Percentiles rank a stretch among this genome's conserved stretches.
Evolutionary conservation across 2,329 filamentous ascomycete species (phyloP).

Genomic region (Domatiomyces globalis): DNA sequence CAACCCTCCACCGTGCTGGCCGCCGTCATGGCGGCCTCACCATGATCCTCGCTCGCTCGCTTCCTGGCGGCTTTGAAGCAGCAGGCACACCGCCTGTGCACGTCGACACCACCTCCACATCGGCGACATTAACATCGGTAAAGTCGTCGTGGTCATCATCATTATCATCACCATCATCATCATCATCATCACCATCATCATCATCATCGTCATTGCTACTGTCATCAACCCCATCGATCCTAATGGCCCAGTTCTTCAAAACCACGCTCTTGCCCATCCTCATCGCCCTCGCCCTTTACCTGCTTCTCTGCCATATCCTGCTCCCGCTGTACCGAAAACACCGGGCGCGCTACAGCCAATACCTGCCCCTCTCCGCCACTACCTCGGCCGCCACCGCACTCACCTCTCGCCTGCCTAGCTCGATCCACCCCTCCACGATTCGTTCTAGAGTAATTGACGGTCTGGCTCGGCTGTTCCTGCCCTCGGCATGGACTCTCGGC

Average conservation of each 20-base stretch:
- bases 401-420: slow-evolving; percentile 17
- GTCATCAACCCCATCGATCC: slow-evolving; percentile 19
- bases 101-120: not conserved
- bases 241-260: slow-evolving; percentile 28
- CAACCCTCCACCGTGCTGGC: not conserved
- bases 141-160: too few relatives aligned
- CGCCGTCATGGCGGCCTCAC: not conserved
- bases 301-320: slow-evolving; percentile 50
- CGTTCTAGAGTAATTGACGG: slow-evolving; percentile 31
- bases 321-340: slow-evolving; percentile 57
- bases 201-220: not conserved
- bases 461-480: slow-evolving; percentile 32
- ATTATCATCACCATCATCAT: slow-evolving; percentile 12
- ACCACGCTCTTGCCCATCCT: slow-evolving; percentile 56
- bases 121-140: too few relatives aligned
- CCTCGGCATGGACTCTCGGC: slow-evolving; percentile 35
- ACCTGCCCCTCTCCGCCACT: slow-evolving; percentile 39
- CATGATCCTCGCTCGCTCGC: not conserved
- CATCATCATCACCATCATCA: too few relatives aligned
- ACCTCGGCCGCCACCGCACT: slow-evolving; percentile 42
- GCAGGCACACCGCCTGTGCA: not conserved
- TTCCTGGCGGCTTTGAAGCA: not conserved
- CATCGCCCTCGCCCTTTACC: slow-evolving; percentile 55
- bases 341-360: slow-evolving; percentile 56
- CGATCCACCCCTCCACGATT: slow-evolving; percentile 16